These are phyloP conservation scores for Colletotrichum eleusines DNA, from an alignment of 2,329 filamentous ascomycete species.

Conservation along the genomic window DNA sequence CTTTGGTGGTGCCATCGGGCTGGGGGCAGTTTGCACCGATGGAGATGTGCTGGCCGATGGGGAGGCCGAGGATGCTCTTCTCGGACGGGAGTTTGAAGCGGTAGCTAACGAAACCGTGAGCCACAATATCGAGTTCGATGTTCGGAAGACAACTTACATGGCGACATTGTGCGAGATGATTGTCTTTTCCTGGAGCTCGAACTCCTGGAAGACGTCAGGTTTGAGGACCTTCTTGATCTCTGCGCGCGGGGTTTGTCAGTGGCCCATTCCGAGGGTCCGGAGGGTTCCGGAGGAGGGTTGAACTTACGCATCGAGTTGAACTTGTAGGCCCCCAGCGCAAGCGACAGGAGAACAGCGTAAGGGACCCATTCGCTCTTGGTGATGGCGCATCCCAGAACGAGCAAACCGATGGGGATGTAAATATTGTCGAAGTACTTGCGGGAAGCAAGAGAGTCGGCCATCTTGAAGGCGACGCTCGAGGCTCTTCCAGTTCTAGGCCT, in stretches of 20 bases:
- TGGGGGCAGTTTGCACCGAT: slow-evolving; percentile 82
- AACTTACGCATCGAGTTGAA: slow-evolving; percentile 77
- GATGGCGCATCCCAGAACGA: slow-evolving; percentile 81
- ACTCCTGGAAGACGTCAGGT: slow-evolving; percentile 89
- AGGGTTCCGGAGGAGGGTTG: slow-evolving; percentile 8
- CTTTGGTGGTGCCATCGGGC: slow-evolving; percentile 78
- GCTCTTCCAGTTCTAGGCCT: slow-evolving; percentile 17
- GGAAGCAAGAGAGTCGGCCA: slow-evolving; percentile 60
- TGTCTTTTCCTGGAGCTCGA: slow-evolving; percentile 94
- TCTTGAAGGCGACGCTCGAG: slow-evolving; percentile 31
- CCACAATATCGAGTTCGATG: slow-evolving; percentile 15
- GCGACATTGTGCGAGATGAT: slow-evolving; percentile 98
- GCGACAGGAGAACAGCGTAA: slow-evolving; percentile 76
- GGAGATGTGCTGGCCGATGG: slow-evolving; percentile 99
- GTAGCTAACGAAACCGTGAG: slow-evolving; percentile 69
- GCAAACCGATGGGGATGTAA: slow-evolving; percentile 84
- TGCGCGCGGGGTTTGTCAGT: slow-evolving; percentile 51
- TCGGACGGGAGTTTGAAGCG: slow-evolving; percentile 87
- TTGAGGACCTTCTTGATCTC: slow-evolving; percentile 86
- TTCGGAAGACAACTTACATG: slow-evolving; percentile 71
- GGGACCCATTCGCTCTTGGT: slow-evolving; percentile 83
- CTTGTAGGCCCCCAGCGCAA: slow-evolving; percentile 77
- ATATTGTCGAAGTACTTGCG: slow-evolving; percentile 81
- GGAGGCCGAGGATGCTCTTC: slow-evolving; percentile 88
- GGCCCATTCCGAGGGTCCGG: slow-evolving; percentile 35